phyloP scores from a whole-genome alignment of 106 monocot genomes.

The Amphibolis antarctica region DNA sequence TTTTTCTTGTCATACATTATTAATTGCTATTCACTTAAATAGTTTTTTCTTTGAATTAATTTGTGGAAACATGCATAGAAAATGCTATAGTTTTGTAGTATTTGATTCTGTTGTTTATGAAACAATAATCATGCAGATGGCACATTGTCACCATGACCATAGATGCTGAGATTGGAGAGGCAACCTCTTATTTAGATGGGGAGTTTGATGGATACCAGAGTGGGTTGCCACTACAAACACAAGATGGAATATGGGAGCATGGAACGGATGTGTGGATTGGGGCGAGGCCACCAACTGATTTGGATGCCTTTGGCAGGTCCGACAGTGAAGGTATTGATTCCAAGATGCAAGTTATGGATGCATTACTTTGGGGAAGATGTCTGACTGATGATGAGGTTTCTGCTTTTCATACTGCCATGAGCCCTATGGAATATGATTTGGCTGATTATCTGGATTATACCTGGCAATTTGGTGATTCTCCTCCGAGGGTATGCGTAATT shows the following conservation, averaged over 20 bases:
- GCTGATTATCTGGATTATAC: slow-evolving; percentile 60
- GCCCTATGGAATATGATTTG: slow-evolving; percentile 48
- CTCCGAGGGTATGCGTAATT: slow-evolving; percentile 55
- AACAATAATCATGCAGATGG: slow-evolving; percentile 49
- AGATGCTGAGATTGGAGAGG: slow-evolving; percentile 80
- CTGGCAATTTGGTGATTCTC: slow-evolving; percentile 66
- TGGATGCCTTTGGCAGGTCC: slow-evolving; percentile 97
- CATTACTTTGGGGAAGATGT: slow-evolving; percentile 83
- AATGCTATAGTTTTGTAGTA: not conserved
- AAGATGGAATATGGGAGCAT: slow-evolving; percentile 50
- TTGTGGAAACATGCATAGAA: not conserved
- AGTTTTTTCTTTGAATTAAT: not conserved
- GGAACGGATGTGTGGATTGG: slow-evolving; percentile 92
- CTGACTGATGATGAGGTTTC: slow-evolving; percentile 86
- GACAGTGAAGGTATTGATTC: slow-evolving; percentile 84
- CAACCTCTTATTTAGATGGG: slow-evolving; percentile 77
- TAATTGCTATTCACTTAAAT: not conserved
- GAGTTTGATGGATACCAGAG: slow-evolving; percentile 80
- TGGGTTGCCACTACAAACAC: slow-evolving; percentile 45
- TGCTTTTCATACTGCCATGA: slow-evolving; percentile 42
- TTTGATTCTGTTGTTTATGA: not conserved
- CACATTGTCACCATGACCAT: slow-evolving; percentile 86
- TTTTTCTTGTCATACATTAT: no score
- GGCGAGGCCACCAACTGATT: slow-evolving; percentile 69
- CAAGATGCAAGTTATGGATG: slow-evolving; percentile 99